Percentiles rank a stretch among this genome's conserved stretches.
Evolutionary conservation across 2,329 filamentous ascomycete species (phyloP).

Genomic region (Colletotrichum lentis): DNA sequence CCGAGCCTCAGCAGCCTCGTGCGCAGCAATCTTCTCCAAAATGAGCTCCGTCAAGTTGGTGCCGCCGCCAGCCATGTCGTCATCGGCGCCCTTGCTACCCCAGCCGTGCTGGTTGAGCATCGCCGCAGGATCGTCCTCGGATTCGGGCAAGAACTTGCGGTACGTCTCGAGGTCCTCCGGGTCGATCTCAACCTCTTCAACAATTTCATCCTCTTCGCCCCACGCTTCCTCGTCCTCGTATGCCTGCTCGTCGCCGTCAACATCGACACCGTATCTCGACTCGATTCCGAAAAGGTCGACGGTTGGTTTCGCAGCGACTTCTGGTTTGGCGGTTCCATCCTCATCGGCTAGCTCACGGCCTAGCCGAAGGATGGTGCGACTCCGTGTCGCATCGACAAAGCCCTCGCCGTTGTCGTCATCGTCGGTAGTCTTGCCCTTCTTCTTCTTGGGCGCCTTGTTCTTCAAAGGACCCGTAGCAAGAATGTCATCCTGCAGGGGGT

Average conservation of each 20-base stretch:
- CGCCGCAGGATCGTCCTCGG: slow-evolving; percentile 69
- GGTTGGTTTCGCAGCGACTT: slow-evolving; percentile 50
- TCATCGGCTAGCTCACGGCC: slow-evolving; percentile 90
- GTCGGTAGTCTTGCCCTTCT: slow-evolving; percentile 70
- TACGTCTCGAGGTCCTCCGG: slow-evolving; percentile 89
- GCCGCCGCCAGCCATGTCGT: slow-evolving; percentile 55
- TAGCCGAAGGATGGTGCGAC: slow-evolving; percentile 86
- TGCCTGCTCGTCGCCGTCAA: slow-evolving; percentile 57
- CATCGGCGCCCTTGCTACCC: slow-evolving; percentile 56
- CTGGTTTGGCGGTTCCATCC: slow-evolving; percentile 60
- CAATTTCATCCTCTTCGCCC: slow-evolving; percentile 79
- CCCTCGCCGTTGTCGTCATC: slow-evolving; percentile 69
- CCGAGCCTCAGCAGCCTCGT: slow-evolving; percentile 73
- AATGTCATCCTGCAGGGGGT: slow-evolving; percentile 90
- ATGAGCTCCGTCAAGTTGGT: slow-evolving; percentile 94
- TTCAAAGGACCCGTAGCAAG: slow-evolving; percentile 74
- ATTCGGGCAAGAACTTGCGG: slow-evolving; percentile 83
- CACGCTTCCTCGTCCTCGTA: slow-evolving; percentile 71
- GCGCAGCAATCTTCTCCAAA: slow-evolving; percentile 89
- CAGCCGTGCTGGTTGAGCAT: slow-evolving; percentile 71
- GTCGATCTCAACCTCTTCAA: slow-evolving; percentile 81
- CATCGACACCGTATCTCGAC: slow-evolving; percentile 71
- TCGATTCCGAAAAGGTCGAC: slow-evolving; percentile 80
- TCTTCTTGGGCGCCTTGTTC: slow-evolving; percentile 76
- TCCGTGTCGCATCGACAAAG: slow-evolving; percentile 88